Base-by-base conservation (phyloP, 495 filamentous ascomycete species). In the Aspergillus avenaceus region DNA sequence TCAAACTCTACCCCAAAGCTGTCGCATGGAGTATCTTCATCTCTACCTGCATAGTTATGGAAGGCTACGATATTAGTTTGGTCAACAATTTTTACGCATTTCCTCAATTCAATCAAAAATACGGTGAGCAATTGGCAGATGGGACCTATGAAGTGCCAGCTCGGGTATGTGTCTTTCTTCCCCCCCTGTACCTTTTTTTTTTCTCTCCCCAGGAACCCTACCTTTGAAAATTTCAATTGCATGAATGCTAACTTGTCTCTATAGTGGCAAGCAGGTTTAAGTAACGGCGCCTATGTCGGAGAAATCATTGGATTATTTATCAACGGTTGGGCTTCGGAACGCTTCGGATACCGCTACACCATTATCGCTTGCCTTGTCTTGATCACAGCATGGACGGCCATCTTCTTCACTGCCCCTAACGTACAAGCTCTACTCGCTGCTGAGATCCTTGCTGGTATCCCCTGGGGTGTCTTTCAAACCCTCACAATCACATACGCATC, bases 381-480 rank as follows among this genome's bases (percentile, higher is more conserved):
- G 11, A 70, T 90, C 51, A 78, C 72, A n/a, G 83, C 76, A 3
- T 88, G 87, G 73, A 88, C 81, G 13, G 70, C 84, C 4, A 84
- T 91, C 63, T 87, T 88, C 66, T 90, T 90, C 72, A 88, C 84
- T 3, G 86, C 86, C 5, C 78, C 84, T 42, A 84, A 78, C 54
- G 79, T 90, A 14, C 74, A 84, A 50, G 72, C 80, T 4, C 74
- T 92, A 14, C 78, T 88, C 18, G 80, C 84, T 7, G 86, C 80
- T 7, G 86, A 90, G 65, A 88, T 91, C 49, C 71, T 92, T 8
- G 85, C 83, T 50, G 87, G 87, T 58, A 83, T 91, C 53, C 84
- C 85, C 32, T 91, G 87, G 87, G 88, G 87, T 53, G 82, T 92
- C 25, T 90, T 90, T 67, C 87, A 90, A 65, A 91, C 87, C 1